phyloP scores from a whole-genome alignment of 768 basidiomycete species.

The Tephrocybe sp. region DNA sequence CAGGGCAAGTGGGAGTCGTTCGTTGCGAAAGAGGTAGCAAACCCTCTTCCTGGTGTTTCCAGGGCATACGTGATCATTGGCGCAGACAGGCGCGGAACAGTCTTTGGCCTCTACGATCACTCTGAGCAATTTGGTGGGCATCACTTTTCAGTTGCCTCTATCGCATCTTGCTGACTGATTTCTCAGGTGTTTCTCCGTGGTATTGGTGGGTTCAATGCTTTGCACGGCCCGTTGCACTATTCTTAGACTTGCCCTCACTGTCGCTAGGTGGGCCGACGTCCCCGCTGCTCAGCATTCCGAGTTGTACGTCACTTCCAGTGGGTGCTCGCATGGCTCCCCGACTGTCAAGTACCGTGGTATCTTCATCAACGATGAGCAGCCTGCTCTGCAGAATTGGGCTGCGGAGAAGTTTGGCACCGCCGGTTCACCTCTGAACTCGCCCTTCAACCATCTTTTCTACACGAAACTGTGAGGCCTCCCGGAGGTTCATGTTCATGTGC shows the following conservation, averaged over 20 bases:
- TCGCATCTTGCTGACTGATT: not conserved
- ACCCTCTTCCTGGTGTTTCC: conserved; percentile 55
- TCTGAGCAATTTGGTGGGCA: conserved; percentile 63
- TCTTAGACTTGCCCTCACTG: not conserved
- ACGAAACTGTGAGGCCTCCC: conserved; percentile 45
- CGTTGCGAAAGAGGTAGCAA: conserved; percentile 47
- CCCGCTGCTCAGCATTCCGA: conserved; percentile 51
- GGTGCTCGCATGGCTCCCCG: conserved; percentile 61
- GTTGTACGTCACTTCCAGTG: conserved; percentile 43
- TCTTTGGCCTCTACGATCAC: conserved; percentile 66
- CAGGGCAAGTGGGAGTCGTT: conserved; percentile 70
- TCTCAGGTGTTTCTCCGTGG: conserved; percentile 65
- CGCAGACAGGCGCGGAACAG: conserved; percentile 67
- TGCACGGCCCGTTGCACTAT: too few relatives aligned
- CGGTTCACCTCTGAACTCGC: conserved; percentile 43
- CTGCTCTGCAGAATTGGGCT: conserved; percentile 70
- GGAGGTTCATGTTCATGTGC: too few relatives aligned
- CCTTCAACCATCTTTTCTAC: conserved; percentile 66
- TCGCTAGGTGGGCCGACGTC: conserved; percentile 72
- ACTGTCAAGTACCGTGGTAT: conserved; percentile 72
- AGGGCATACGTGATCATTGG: conserved; percentile 69
- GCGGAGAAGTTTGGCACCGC: conserved; percentile 63
- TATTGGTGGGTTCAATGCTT: conserved; percentile 55
- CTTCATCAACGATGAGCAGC: conserved; percentile 78
- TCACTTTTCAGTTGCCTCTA: not conserved